Percentiles rank a stretch among this genome's conserved stretches.
Evolutionary conservation across 1,139 yeast genomes (phyloP).

Genomic region (Debaryomyces sp.): DNA sequence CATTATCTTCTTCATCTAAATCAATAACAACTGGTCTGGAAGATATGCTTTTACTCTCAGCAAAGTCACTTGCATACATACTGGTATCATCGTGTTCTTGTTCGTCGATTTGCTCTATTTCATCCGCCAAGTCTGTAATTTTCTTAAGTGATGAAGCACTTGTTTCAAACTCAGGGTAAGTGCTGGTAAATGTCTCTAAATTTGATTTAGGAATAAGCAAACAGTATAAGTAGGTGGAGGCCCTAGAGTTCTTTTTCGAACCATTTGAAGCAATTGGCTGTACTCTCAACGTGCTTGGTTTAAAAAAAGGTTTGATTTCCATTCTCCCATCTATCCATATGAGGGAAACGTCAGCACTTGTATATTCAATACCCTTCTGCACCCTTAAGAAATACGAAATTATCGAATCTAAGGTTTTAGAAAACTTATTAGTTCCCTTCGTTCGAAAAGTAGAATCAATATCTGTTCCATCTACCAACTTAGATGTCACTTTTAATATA

Average conservation of each 20-base stretch:
- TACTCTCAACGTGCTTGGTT: constrained; percentile 45
- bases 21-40: constrained; percentile 6
- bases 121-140: constrained; percentile 2
- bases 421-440: constrained; percentile 34
- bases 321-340: constrained; percentile 47
- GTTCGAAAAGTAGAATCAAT: constrained; percentile 29
- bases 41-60: background rate
- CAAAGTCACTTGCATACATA: background rate
- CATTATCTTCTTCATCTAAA: constrained; percentile 15
- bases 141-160: constrained; percentile 10
- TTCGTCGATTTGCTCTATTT: background rate
- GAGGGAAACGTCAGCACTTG: constrained; percentile 21
- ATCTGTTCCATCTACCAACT: constrained; percentile 23
- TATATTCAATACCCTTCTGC: constrained; percentile 1
- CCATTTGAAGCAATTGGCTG: constrained; percentile 25
- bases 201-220: constrained; percentile 35
- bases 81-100: background rate
- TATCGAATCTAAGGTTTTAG: constrained; percentile 18
- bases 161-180: constrained; percentile 38
- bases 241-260: constrained; percentile 1
- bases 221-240: constrained; percentile 32
- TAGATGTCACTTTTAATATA: constrained; percentile 32
- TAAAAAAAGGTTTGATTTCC: constrained; percentile 42
- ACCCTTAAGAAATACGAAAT: constrained; percentile 19
- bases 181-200: constrained; percentile 21